Conservation (phyloP, 345 rosid species). For the Linum trigynum region DNA sequence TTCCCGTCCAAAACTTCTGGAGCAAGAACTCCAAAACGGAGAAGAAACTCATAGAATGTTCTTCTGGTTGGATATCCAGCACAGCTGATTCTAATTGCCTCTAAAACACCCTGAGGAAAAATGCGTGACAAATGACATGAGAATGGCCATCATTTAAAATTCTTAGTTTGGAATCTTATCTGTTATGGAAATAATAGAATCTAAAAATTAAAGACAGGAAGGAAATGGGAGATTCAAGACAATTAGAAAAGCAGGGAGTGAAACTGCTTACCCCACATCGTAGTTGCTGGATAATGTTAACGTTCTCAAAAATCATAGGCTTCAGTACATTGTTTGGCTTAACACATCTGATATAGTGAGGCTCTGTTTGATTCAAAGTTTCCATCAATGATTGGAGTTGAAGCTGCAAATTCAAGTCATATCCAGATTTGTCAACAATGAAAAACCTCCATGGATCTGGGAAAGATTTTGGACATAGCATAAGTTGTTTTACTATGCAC, state of each 20-base stretch:
- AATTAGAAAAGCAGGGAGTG: not conserved
- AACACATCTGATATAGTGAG: slow-evolving; percentile 99
- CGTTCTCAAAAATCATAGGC: slow-evolving; percentile 93
- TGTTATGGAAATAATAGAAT: too few species aligned
- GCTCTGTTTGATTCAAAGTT: slow-evolving; percentile 87
- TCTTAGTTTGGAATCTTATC: not conserved
- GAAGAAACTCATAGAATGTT: slow-evolving; percentile 89
- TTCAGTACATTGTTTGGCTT: slow-evolving; percentile 96
- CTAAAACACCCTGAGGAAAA: slow-evolving; percentile 80
- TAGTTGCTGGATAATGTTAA: slow-evolving; percentile 85
- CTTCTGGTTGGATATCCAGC: slow-evolving; percentile 99
- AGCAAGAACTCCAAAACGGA: slow-evolving; percentile 95
- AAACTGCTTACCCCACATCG: slow-evolving; percentile 88
- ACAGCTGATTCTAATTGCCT: slow-evolving; percentile 99
- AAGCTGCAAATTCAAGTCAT: slow-evolving; percentile 42
- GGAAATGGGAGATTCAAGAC: not conserved
- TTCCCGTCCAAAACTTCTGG: slow-evolving; percentile 94
- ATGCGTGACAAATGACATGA: slow-evolving; percentile 1
- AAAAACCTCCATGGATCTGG: not conserved
- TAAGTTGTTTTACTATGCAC: not conserved
- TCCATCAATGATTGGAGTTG: slow-evolving; percentile 99
- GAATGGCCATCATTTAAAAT: slow-evolving; percentile 11
- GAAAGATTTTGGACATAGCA: not conserved
- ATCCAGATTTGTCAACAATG: slow-evolving; percentile 19
- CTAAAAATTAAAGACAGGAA: too few species aligned